Conservation (phyloP, 768 basidiomycete genomes). For the Boletus huronensis region DNA sequence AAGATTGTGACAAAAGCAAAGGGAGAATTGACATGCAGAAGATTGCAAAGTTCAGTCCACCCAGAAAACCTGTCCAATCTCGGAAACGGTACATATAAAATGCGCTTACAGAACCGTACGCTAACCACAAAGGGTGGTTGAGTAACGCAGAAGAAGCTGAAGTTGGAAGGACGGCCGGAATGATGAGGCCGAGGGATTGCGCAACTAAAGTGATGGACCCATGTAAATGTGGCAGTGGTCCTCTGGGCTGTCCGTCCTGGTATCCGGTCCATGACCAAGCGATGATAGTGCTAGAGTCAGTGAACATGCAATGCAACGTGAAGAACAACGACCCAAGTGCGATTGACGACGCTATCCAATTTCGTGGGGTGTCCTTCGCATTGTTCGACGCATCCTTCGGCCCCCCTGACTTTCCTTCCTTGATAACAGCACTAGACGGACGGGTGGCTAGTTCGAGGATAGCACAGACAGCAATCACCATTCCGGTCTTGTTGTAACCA, state of each 20-base stretch:
- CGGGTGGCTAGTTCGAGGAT: conserved; percentile 54
- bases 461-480: conserved; percentile 55
- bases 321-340: conserved; percentile 69
- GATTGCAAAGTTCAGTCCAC: conserved; percentile 58
- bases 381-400: neutral
- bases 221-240: conserved; percentile 71
- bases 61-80: conserved; percentile 68
- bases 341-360: conserved; percentile 44
- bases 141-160: conserved; percentile 27
- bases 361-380: conserved; percentile 10
- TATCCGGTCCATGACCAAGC: conserved; percentile 94
- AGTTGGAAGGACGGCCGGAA: conserved; percentile 35
- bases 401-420: neutral
- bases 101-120: conserved; percentile 48
- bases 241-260: conserved; percentile 52
- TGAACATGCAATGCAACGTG: conserved; percentile 65
- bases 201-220: conserved; percentile 64
- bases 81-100: conserved; percentile 56
- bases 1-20: conserved; percentile 45
- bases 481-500: conserved; percentile 67
- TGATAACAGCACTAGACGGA: conserved; percentile 18
- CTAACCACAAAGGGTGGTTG: conserved; percentile 50
- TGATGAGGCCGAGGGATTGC: conserved; percentile 53
- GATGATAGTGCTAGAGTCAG: conserved; percentile 74
- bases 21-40: conserved; percentile 69